phyloP scores from a whole-genome alignment of 2,329 filamentous ascomycete species.

The Alternaria viburni region DNA sequence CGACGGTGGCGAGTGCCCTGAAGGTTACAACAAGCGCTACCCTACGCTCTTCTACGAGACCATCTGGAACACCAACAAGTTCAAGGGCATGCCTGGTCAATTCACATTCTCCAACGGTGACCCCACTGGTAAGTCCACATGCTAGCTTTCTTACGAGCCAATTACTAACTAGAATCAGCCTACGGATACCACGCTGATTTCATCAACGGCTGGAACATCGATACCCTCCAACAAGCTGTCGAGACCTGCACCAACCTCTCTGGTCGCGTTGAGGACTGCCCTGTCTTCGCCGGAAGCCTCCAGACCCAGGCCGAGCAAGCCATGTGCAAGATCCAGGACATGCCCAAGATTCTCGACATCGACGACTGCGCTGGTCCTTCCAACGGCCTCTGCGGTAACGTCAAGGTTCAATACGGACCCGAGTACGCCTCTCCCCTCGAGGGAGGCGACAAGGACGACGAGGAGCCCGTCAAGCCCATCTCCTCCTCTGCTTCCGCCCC shows the following conservation, averaged over 20 bases:
- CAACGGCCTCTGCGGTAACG: slow-evolving; percentile 69
- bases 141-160: not conserved
- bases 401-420: slow-evolving; percentile 56
- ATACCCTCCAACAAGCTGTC: slow-evolving; percentile 70
- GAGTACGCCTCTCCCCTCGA: slow-evolving; percentile 46
- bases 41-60: slow-evolving; percentile 67
- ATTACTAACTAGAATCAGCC: slow-evolving; percentile 54
- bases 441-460: slow-evolving; percentile 24
- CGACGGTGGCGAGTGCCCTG: slow-evolving; percentile 62
- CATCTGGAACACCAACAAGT: slow-evolving; percentile 61
- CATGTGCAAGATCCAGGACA: slow-evolving; percentile 66
- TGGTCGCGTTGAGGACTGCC: slow-evolving; percentile 75
- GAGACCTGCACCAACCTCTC: slow-evolving; percentile 74
- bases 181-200: slow-evolving; percentile 78
- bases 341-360: slow-evolving; percentile 60
- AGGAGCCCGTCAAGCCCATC: slow-evolving; percentile 30
- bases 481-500: slow-evolving; percentile 23
- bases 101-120: slow-evolving; percentile 76
- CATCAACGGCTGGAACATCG: slow-evolving; percentile 71
- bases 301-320: slow-evolving; percentile 62
- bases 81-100: slow-evolving; percentile 59
- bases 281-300: slow-evolving; percentile 66
- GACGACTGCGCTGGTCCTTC: slow-evolving; percentile 68
- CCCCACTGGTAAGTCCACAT: slow-evolving; percentile 67
- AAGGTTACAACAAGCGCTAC: slow-evolving; percentile 60